Evolutionary conservation across 2,329 filamentous ascomycete genomes (phyloP).

Genomic region (Nannizziopsis barbatae): DNA sequence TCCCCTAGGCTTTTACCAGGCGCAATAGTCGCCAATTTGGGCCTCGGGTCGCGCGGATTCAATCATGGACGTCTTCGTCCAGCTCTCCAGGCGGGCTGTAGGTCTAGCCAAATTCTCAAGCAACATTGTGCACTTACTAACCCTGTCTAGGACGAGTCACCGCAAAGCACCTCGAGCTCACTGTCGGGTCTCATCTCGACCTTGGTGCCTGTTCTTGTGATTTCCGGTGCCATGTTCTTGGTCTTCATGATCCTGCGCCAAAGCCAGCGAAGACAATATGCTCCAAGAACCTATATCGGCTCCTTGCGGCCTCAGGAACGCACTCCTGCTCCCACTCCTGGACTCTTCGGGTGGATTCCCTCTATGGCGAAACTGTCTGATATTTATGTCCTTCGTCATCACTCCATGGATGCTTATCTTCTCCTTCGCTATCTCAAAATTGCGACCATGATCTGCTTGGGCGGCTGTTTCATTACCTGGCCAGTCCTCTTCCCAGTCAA

Average conservation of each 20-base stretch:
- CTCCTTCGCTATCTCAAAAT: conserved; percentile 82
- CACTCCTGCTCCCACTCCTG: conserved; percentile 48
- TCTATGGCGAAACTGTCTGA: conserved; percentile 59
- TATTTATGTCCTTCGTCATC: conserved; percentile 73
- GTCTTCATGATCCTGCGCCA: conserved; percentile 42
- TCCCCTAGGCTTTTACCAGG: background rate
- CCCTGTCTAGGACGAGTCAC: conserved; percentile 7
- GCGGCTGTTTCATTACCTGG: conserved; percentile 75
- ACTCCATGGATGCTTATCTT: conserved; percentile 84
- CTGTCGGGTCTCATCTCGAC: conserved; percentile 40
- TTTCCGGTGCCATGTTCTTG: conserved; percentile 38
- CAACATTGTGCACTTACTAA: background rate
- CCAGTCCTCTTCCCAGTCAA: conserved; percentile 84
- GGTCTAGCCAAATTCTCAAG: background rate
- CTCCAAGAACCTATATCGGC: conserved; percentile 46
- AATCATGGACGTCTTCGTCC: conserved; percentile 13
- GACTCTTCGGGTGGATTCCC: conserved; percentile 56
- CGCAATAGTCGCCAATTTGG: too few species aligned
- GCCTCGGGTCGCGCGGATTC: background rate
- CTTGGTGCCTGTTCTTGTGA: conserved; percentile 37
- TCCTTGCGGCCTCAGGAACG: conserved; percentile 44
- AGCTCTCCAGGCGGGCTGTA: conserved; percentile 14
- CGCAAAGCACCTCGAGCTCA: conserved; percentile 19
- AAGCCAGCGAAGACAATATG: conserved; percentile 41
- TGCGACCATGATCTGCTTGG: conserved; percentile 63